Percentiles rank a stretch among this genome's conserved stretches.
phyloP scores from a whole-genome alignment of 2,329 filamentous ascomycete species.

The Aspergillus udagawae region DNA sequence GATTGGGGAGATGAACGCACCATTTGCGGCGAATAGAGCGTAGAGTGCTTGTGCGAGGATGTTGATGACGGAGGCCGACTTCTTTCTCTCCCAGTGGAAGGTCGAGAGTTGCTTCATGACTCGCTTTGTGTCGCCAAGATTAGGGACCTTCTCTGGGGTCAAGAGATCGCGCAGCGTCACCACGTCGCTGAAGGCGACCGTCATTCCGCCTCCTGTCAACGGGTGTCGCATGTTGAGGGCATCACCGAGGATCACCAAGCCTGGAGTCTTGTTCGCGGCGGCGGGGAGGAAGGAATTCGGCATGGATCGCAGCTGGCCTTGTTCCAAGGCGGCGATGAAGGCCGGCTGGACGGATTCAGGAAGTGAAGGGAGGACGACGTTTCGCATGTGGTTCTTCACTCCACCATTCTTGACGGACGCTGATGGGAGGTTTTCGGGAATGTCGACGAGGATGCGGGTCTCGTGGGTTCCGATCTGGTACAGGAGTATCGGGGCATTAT shows the following conservation, averaged over 20 bases:
- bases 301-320: conserved; percentile 81
- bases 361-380: conserved; percentile 73
- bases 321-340: conserved; percentile 71
- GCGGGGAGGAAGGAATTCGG: conserved; percentile 92
- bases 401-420: conserved; percentile 73
- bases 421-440: conserved; percentile 71
- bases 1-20: conserved; percentile 27
- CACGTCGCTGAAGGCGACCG: conserved; percentile 91
- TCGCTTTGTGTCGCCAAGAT: conserved; percentile 62
- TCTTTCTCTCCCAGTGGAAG: conserved; percentile 88
- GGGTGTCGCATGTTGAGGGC: conserved; percentile 99
- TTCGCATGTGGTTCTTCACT: conserved; percentile 76
- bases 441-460: conserved; percentile 83
- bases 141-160: conserved; percentile 62
- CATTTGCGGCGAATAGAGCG: conserved; percentile 79
- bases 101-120: conserved; percentile 65
- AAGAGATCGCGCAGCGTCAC: conserved; percentile 72
- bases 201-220: conserved; percentile 96
- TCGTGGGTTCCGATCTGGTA: conserved; percentile 97
- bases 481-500: conserved; percentile 74
- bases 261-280: conserved; percentile 64
- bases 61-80: conserved; percentile 82
- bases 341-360: conserved; percentile 68
- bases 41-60: conserved; percentile 96
- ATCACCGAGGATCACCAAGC: conserved; percentile 81